Percentiles rank a stretch among this genome's conserved stretches.
These are phyloP conservation scores for Nicotiana noctiflora DNA, from an alignment of 257 asterid genomes.

Conservation along the genomic window DNA sequence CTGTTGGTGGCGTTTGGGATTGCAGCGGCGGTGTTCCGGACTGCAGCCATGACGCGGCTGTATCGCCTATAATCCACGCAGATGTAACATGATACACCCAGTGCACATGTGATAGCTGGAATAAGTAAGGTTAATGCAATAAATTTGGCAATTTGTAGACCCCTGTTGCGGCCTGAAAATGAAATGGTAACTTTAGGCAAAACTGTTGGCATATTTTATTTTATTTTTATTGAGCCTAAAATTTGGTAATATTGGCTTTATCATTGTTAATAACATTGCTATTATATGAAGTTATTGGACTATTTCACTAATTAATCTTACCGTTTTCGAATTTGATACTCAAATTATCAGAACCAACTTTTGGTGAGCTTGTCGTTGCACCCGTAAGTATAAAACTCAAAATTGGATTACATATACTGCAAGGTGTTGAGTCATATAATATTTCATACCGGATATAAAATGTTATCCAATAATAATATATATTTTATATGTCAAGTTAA, in stretches of 20 bases:
- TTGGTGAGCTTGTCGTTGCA: background rate
- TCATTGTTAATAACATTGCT: background rate
- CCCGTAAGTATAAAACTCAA: background rate
- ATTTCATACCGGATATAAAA: background rate
- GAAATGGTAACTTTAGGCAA: background rate
- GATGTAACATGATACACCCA: slow-evolving; percentile 22
- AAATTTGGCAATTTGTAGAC: slow-evolving; percentile 9
- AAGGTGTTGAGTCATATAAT: background rate
- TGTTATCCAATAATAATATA: background rate
- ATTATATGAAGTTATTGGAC: too few relatives aligned
- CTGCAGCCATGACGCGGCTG: too few relatives aligned
- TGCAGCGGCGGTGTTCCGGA: background rate
- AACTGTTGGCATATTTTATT: background rate
- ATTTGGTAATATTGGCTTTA: background rate
- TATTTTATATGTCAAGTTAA: background rate
- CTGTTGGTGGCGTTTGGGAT: slow-evolving; percentile 5
- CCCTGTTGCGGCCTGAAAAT: slow-evolving; percentile 15
- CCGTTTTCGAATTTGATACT: background rate
- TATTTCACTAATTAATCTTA: background rate
- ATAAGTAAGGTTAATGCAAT: slow-evolving; percentile 21
- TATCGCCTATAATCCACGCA: slow-evolving; percentile 1
- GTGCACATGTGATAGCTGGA: slow-evolving; percentile 23
- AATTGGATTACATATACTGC: background rate
- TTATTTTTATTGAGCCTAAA: background rate
- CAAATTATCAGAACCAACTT: background rate